Conservation (phyloP, 768 basidiomycete species). For the Pleurotus eryngii region DNA sequence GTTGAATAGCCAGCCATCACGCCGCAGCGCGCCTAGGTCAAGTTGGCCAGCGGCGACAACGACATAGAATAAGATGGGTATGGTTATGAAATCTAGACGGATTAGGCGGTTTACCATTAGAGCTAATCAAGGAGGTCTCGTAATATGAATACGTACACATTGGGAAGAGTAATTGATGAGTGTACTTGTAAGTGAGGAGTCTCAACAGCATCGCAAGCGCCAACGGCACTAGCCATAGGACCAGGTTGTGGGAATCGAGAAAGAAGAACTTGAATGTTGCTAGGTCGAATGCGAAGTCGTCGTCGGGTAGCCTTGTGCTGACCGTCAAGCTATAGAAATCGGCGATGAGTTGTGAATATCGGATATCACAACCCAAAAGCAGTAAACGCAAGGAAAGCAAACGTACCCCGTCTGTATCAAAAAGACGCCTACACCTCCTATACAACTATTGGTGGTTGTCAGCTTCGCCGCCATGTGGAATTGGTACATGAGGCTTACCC, state of each 20-base stretch:
- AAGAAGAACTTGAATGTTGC: slow-evolving; percentile 69
- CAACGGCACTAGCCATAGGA: slow-evolving; percentile 80
- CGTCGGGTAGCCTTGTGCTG: slow-evolving; percentile 76
- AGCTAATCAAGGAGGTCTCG: neutral
- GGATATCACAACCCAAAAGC: neutral
- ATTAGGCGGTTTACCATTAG: too few species aligned
- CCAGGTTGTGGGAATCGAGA: slow-evolving; percentile 55
- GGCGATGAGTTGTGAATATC: neutral
- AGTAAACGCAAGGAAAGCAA: neutral
- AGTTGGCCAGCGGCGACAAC: slow-evolving; percentile 63
- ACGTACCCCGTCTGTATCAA: slow-evolving; percentile 82
- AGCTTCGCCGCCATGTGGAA: neutral
- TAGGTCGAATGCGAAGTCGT: slow-evolving; percentile 67
- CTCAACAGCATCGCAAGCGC: slow-evolving; percentile 73
- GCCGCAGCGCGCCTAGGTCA: slow-evolving; percentile 57
- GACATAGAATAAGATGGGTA: slow-evolving; percentile 83
- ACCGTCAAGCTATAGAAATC: slow-evolving; percentile 64
- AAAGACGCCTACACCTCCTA: slow-evolving; percentile 95
- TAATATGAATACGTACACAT: slow-evolving; percentile 50
- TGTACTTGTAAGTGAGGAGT: slow-evolving; percentile 72
- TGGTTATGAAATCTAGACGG: slow-evolving; percentile 68
- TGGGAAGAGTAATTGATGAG: slow-evolving; percentile 92
- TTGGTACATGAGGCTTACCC: slow-evolving; percentile 44
- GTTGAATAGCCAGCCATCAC: slow-evolving; percentile 85
- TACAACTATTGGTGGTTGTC: slow-evolving; percentile 41